phyloP scores from a whole-genome alignment of 1,284 basidiomycete species.

The Mycosarcoma maydis region DNA sequence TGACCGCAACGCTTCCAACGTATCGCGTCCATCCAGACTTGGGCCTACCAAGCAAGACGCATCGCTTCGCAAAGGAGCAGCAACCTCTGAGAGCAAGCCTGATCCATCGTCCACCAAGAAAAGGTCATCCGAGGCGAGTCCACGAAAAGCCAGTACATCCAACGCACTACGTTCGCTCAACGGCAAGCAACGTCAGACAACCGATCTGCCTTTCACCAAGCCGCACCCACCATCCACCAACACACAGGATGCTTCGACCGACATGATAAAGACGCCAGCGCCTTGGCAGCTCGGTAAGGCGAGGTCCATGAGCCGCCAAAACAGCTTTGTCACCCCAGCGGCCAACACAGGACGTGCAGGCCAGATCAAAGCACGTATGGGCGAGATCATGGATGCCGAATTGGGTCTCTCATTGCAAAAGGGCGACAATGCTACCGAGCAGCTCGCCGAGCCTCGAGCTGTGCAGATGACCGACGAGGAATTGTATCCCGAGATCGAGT shows the following conservation, averaged over 20 bases:
- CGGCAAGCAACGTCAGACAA: slow-evolving; percentile 32
- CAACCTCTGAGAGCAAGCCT: slow-evolving; percentile 1
- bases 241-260: slow-evolving; percentile 1
- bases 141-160: slow-evolving; percentile 29
- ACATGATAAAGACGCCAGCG: slow-evolving; percentile 33
- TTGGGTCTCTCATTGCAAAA: slow-evolving; percentile 38
- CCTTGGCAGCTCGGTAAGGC: slow-evolving; percentile 20
- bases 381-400: slow-evolving; percentile 53
- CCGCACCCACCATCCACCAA: slow-evolving; percentile 15
- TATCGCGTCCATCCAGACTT: slow-evolving; percentile 26
- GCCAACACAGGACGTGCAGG: slow-evolving; percentile 58
- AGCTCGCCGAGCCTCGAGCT: slow-evolving; percentile 13
- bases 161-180: slow-evolving; percentile 38
- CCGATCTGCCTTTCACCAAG: slow-evolving; percentile 33
- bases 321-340: slow-evolving; percentile 56
- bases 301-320: slow-evolving; percentile 34
- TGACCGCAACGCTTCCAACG: slow-evolving; percentile 34
- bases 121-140: slow-evolving; percentile 22
- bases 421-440: slow-evolving; percentile 21
- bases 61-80: slow-evolving; percentile 22
- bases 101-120: slow-evolving; percentile 24
- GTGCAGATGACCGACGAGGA: slow-evolving; percentile 55
- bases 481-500: slow-evolving; percentile 59
- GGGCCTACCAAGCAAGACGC: slow-evolving; percentile 13
- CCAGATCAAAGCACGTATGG: slow-evolving; percentile 59